Percentiles rank a stretch among this genome's conserved stretches.
Conservation (phyloP, 495 filamentous ascomycete species). For the Parachaetomium inaequale region DNA sequence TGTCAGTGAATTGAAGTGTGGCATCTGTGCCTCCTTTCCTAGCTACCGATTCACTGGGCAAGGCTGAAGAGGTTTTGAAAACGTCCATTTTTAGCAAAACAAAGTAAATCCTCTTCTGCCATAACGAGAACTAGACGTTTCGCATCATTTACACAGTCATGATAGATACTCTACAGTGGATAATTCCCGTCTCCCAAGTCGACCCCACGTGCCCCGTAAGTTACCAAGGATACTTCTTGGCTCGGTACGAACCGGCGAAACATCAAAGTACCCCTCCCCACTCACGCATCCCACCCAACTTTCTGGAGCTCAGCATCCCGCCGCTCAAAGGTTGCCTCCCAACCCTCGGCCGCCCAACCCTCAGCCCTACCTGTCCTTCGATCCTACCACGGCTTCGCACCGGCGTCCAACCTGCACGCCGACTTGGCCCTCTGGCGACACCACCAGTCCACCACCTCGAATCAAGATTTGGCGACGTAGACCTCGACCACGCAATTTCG, state of each 20-base stretch:
- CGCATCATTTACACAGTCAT: too few relatives aligned
- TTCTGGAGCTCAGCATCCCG: conserved; percentile 19
- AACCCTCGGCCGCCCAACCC: conserved; percentile 29
- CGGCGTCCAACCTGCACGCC: neutral
- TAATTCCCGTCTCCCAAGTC: neutral
- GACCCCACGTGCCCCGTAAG: neutral
- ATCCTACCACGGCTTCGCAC: neutral
- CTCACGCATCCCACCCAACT: conserved; percentile 21
- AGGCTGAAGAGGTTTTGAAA: neutral
- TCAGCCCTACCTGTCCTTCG: conserved; percentile 28
- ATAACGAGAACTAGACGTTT: too few relatives aligned
- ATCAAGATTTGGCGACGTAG: neutral
- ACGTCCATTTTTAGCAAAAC: neutral
- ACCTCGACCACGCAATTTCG: conserved; percentile 6
- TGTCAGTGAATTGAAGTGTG: neutral
- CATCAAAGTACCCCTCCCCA: conserved; percentile 19
- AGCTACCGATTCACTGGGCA: neutral
- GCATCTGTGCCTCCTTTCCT: neutral
- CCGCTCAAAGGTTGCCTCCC: conserved; percentile 20
- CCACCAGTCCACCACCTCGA: neutral
- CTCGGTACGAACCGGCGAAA: conserved; percentile 15
- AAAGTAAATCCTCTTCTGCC: neutral
- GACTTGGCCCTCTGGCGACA: neutral
- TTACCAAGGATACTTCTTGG: neutral
- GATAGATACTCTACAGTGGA: too few relatives aligned